Conservation (phyloP, 768 basidiomycete genomes). For the Rhodotorula paludigena region DNA sequence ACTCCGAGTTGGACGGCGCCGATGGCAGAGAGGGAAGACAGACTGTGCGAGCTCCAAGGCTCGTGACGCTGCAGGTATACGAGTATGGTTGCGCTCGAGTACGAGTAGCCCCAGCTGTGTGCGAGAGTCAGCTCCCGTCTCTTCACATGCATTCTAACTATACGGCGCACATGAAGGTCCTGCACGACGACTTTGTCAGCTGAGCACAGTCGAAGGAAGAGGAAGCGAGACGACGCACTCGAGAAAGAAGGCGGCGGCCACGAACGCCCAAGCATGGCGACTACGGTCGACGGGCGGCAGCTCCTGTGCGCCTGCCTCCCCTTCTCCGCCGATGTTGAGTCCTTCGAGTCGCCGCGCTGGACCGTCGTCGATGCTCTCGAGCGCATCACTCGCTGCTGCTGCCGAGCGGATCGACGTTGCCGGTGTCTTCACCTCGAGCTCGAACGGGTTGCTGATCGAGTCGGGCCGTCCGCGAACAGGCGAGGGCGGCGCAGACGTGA, state of each 20-base stretch:
- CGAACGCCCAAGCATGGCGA: constrained; percentile 8
- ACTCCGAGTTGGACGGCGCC: constrained; percentile 23
- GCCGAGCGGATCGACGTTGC: neutral
- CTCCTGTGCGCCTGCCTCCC: neutral
- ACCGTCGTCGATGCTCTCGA: no score
- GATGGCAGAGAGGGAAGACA: constrained; percentile 19
- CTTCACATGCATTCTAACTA: no score
- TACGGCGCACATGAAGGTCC: no score
- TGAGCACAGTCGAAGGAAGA: no score
- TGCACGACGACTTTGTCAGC: no score
- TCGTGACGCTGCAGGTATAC: constrained; percentile 19
- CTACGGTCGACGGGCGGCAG: constrained; percentile 14
- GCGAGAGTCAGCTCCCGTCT: no score
- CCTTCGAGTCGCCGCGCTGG: no score
- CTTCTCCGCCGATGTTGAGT: no score
- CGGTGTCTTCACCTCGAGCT: neutral
- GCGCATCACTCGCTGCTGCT: no score
- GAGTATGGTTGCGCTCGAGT: constrained; percentile 14
- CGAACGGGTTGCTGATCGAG: neutral
- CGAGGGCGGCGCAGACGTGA: neutral
- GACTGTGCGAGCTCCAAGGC: neutral
- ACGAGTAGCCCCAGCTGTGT: constrained; percentile 29
- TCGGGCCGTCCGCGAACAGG: neutral
- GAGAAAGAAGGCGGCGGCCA: constrained; percentile 14
- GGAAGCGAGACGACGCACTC: constrained; percentile 1